phyloP scores from a whole-genome alignment of 2,329 filamentous ascomycete genomes.

The Aspergillus sp. region DNA sequence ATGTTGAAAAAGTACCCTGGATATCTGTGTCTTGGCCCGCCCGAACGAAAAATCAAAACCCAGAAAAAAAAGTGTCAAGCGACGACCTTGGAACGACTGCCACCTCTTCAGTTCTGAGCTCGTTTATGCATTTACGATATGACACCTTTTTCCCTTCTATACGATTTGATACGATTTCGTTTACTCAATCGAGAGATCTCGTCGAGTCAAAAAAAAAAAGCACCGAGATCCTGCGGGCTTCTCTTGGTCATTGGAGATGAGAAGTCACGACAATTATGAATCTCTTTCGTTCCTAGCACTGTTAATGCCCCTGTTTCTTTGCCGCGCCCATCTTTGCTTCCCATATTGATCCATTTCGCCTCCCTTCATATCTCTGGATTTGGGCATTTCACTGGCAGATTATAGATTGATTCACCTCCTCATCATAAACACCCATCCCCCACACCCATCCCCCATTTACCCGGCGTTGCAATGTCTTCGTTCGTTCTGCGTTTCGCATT shows the following conservation, averaged over 20 bases:
- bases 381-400: conserved; percentile 44
- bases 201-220: conserved; percentile 24
- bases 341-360: conserved; percentile 32
- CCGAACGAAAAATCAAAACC: conserved; percentile 37
- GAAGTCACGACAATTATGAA: conserved; percentile 45
- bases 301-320: conserved; percentile 25
- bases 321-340: conserved; percentile 34
- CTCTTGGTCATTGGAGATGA: conserved; percentile 26
- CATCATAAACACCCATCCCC: conserved; percentile 19
- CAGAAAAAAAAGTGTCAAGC: conserved; percentile 34
- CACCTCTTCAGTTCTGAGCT: conserved; percentile 23
- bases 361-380: conserved; percentile 27
- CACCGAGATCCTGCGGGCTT: conserved; percentile 21
- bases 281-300: conserved; percentile 41
- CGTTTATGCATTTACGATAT: conserved; percentile 23
- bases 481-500: conserved; percentile 32
- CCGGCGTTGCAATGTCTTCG: conserved; percentile 34
- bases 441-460: conserved; percentile 24
- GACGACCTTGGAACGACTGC: conserved; percentile 33
- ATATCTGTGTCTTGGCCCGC: conserved; percentile 34
- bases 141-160: conserved; percentile 19
- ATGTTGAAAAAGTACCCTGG: conserved; percentile 39
- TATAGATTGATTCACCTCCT: conserved; percentile 43
- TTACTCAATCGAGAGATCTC: conserved; percentile 19
- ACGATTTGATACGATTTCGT: conserved; percentile 25